Evolutionary conservation across 306 rosid genomes (phyloP), one percentile per base, ranked within the genome.

Genomic region (Prinsepia uniflora): DNA sequence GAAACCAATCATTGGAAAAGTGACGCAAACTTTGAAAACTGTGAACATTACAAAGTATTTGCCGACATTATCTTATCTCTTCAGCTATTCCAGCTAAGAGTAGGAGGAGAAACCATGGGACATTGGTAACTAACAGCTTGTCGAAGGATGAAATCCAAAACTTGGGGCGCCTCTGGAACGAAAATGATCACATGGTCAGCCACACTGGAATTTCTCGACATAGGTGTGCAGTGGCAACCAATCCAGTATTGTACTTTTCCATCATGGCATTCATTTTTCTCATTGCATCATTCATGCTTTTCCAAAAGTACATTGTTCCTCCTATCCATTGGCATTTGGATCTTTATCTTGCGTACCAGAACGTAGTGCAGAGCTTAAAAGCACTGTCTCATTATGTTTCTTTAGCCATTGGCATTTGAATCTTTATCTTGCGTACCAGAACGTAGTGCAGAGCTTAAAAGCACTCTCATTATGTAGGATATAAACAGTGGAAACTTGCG

Each of bases 121-220:
- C 13, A 47, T 53, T 46, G 40, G 50, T 46, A n/a, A n/a, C n/a
- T 70, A 43, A 8, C 7, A 49, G 75, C 30, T 59, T 49, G 56
- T 41, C 12, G 40, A 68, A n/a, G 30, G 56, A 52, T 52, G 54
- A 49, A 68, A 68, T 10, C 45, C 62, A 75, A 59, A 55, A 34
- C 46, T 68, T 41, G 18, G 48, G 30, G 47, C 60, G 20, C 6
- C 7, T 3, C 5, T 7, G 24, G 22, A 67, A 39, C 22, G 5
- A 39, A 67, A 47, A 53, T 5, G 30, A 48, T n/a, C 42, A 24
- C 15, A 34, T 34, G 44, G 43, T 15, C 66, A 15, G 46, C 72
- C 73, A 20, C 19, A 19, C 2, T 1, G 18, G 18, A 67, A 58
- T 49, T 48, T 17, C 60, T 19, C 42, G 41, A 49, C n/a, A 44